Conservation (phyloP, 768 basidiomycete genomes). For the Auricularia cornea region DNA sequence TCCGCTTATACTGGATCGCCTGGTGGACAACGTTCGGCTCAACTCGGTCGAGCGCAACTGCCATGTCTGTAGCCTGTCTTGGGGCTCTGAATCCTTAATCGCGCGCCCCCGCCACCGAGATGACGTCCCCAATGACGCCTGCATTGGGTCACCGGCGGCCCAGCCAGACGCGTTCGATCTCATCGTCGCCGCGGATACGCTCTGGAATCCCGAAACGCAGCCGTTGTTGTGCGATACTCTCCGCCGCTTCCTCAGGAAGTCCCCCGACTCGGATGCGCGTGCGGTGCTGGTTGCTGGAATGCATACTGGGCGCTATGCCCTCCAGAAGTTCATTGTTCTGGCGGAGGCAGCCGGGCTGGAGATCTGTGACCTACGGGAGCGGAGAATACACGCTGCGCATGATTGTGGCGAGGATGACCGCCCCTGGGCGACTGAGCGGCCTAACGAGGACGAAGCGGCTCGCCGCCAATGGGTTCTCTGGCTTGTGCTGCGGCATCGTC, state of each 20-base stretch:
- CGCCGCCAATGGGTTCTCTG: constrained; percentile 66
- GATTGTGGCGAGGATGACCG: constrained; percentile 1
- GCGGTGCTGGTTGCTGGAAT: constrained; percentile 63
- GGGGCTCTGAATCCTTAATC: constrained; percentile 47
- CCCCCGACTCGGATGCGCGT: constrained; percentile 29
- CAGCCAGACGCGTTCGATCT: constrained; percentile 43
- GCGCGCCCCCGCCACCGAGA: no score
- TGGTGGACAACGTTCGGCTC: constrained; percentile 45
- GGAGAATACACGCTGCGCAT: neutral
- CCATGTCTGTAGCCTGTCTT: constrained; percentile 49
- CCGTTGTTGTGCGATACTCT: constrained; percentile 45
- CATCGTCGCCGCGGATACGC: constrained; percentile 64
- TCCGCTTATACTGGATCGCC: constrained; percentile 44
- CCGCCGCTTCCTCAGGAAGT: constrained; percentile 35
- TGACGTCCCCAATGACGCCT: constrained; percentile 8
- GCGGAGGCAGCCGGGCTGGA: constrained; percentile 33
- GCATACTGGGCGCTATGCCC: constrained; percentile 68
- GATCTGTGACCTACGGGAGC: constrained; percentile 9
- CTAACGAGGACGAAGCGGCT: constrained; percentile 57
- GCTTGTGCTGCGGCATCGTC: constrained; percentile 34
- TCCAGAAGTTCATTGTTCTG: constrained; percentile 48
- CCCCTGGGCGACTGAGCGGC: constrained; percentile 44
- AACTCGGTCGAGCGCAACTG: constrained; percentile 45
- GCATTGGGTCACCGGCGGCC: constrained; percentile 2
- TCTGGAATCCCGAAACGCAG: constrained; percentile 67